Evolutionary conservation across 257 asterid genomes (phyloP).

Genomic region (Plectranthus barbatus): DNA sequence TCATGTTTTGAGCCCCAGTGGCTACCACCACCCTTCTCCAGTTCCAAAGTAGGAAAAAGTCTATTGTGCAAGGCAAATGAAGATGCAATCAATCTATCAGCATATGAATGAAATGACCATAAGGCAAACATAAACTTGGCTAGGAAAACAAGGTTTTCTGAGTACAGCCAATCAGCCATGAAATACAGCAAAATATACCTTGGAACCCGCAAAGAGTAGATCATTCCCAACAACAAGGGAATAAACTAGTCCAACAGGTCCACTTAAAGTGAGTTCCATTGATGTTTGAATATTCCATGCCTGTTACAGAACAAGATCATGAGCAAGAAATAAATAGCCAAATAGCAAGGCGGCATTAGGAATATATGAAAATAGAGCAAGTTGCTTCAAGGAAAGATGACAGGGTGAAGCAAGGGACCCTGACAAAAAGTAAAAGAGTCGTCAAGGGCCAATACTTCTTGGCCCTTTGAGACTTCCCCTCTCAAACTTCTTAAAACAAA

Average conservation of each 20-base stretch:
- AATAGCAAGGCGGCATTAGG: no score
- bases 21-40: background rate
- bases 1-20: background rate
- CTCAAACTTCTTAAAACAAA: background rate
- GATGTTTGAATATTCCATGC: slow-evolving; percentile 93
- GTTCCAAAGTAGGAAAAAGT: background rate
- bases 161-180: background rate
- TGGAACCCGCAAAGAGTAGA: slow-evolving; percentile 83
- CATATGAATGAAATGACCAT: background rate
- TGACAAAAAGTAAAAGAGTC: no score
- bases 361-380: no score
- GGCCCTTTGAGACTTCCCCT: no score
- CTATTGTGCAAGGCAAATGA: no score
- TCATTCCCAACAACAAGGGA: slow-evolving; percentile 78
- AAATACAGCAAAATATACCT: slow-evolving; percentile 50
- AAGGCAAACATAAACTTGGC: background rate
- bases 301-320: slow-evolving; percentile 32
- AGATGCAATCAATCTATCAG: no score
- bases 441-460: no score
- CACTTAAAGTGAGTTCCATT: slow-evolving; percentile 73
- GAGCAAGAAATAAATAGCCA: background rate
- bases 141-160: background rate
- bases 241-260: slow-evolving; percentile 97
- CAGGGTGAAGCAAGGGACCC: no score
- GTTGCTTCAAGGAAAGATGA: no score